phyloP scores from a whole-genome alignment of 495 filamentous ascomycete genomes.

The Neurospora sp. region DNA sequence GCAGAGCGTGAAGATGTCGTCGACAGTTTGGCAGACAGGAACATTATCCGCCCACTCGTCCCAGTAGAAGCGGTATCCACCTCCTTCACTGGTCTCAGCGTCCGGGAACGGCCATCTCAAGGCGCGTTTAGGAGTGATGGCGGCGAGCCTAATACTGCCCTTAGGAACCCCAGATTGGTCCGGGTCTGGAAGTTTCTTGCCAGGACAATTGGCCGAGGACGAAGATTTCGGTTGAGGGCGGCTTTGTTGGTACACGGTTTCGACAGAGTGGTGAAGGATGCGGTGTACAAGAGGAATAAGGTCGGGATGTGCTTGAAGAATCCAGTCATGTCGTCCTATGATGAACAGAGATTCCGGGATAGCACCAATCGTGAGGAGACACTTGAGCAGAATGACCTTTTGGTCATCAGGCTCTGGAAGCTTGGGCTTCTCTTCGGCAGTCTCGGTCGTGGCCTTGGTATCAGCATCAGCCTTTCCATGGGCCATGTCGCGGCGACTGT shows the following conservation, averaged over 20 bases:
- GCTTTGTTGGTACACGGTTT: constrained; percentile 33
- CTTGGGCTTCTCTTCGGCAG: constrained; percentile 46
- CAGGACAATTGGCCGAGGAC: constrained; percentile 17
- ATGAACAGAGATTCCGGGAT: constrained; percentile 90
- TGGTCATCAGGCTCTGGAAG: constrained; percentile 81
- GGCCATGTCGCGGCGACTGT: constrained; percentile 23
- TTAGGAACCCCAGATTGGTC: constrained; percentile 57
- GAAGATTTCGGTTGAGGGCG: constrained; percentile 8
- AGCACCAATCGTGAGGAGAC: constrained; percentile 81
- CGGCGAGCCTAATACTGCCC: constrained; percentile 49
- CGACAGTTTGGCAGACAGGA: constrained; percentile 77
- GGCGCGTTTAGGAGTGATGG: constrained; percentile 47
- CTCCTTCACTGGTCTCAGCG: constrained; percentile 58
- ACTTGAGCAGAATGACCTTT: constrained; percentile 73
- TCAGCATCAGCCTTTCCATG: constrained; percentile 40
- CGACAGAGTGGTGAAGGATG: constrained; percentile 68
- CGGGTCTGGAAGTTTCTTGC: constrained; percentile 40
- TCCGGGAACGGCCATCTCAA: constrained; percentile 74
- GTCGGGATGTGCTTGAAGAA: constrained; percentile 72
- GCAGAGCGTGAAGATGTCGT: constrained; percentile 84
- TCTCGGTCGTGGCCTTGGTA: constrained; percentile 33
- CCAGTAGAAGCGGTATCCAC: constrained; percentile 85
- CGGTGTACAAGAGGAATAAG: constrained; percentile 59
- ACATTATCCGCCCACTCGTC: constrained; percentile 94
- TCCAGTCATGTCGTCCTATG: constrained; percentile 82